Evolutionary conservation across 306 rosid species (phyloP), one percentile per base, ranked within the genome.

Genomic region (Betula pendula): DNA sequence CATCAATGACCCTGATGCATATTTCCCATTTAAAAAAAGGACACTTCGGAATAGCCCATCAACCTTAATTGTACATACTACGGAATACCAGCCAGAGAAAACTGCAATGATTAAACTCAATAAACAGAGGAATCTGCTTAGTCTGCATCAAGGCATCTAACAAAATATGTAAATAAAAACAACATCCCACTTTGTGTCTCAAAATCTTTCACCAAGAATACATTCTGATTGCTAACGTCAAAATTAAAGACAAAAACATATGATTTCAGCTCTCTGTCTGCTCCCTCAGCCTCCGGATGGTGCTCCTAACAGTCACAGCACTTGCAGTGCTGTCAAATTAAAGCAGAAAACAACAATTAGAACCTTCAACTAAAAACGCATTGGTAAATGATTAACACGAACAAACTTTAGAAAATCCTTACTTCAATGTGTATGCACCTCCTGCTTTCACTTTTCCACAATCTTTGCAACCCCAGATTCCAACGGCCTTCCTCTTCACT

Each of bases 391-490:
- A 27, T 56, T 15, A 31, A 59, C 53, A 27, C 38, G 68, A 3
- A 24, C 29, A 47, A 17, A 35, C 12, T 0, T 2, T 2, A 22
- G 0, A 69, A 17, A 24, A 56, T 68, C 62, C 89, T 79, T 84
- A 90, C 92, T 92, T 92, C 74, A 90, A 84, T 5, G 97, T 92
- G 80, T 90, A 92, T 75, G 97, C 93, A 66, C 97, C 96, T 14
- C 97, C 93, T 8, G 92, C 95, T 72, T 92, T 90, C 74, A 92
- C 96, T 79, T 92, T 92, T 50, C 97, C 96, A 44, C 90, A 92
- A 74, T 92, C 97, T 75, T 92, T 88, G 89, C 97, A 90, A 8
- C 97, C 96, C 97, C 96, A 90, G 60, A 92, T 88, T 40, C 96
- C 93, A 8, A 90, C 97, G 27, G 90, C 96, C 82, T 88, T 85